Conservation (phyloP, 2,329 filamentous ascomycete species). For the Exophiala oligosperma region DNA sequence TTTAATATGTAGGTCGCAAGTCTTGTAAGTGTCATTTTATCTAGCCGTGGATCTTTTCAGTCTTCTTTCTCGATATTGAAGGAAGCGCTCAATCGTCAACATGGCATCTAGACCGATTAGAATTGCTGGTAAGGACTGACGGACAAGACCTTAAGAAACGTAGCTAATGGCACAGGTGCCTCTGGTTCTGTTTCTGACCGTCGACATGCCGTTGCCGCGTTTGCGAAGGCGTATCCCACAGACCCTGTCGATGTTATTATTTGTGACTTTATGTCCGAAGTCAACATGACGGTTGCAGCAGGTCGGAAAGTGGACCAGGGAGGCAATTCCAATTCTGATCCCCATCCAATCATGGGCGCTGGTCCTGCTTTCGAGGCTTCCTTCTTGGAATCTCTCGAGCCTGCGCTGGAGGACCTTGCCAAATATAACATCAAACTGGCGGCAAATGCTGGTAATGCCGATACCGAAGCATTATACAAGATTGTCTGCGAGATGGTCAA, state of each 20-base stretch:
- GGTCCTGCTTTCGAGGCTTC: slow-evolving; percentile 52
- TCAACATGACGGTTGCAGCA: slow-evolving; percentile 52
- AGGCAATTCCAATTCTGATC: slow-evolving; percentile 12
- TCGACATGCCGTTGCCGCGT: slow-evolving; percentile 45
- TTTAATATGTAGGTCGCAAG: not conserved
- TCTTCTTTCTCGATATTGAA: too few species aligned
- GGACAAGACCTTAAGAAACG: not conserved
- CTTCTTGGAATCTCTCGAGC: slow-evolving; percentile 51
- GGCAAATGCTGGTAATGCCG: slow-evolving; percentile 46
- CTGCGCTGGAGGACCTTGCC: slow-evolving; percentile 41
- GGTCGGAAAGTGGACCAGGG: slow-evolving; percentile 40
- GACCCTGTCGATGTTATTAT: slow-evolving; percentile 51
- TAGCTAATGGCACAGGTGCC: slow-evolving; percentile 32
- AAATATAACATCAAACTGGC: slow-evolving; percentile 45
- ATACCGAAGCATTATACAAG: slow-evolving; percentile 43
- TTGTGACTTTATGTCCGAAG: slow-evolving; percentile 50
- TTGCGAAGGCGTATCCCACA: slow-evolving; percentile 41
- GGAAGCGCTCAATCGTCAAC: not conserved
- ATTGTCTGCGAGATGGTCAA: slow-evolving; percentile 40
- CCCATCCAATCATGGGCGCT: slow-evolving; percentile 15
- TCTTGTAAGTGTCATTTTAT: not conserved
- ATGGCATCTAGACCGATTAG: slow-evolving; percentile 22
- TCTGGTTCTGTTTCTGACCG: slow-evolving; percentile 49
- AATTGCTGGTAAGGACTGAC: slow-evolving; percentile 15
- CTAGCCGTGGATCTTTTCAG: too few species aligned